Percentiles rank a stretch among this genome's conserved stretches.
Conservation (phyloP, 2,329 filamentous ascomycete species). For the Aspergillus latus region DNA sequence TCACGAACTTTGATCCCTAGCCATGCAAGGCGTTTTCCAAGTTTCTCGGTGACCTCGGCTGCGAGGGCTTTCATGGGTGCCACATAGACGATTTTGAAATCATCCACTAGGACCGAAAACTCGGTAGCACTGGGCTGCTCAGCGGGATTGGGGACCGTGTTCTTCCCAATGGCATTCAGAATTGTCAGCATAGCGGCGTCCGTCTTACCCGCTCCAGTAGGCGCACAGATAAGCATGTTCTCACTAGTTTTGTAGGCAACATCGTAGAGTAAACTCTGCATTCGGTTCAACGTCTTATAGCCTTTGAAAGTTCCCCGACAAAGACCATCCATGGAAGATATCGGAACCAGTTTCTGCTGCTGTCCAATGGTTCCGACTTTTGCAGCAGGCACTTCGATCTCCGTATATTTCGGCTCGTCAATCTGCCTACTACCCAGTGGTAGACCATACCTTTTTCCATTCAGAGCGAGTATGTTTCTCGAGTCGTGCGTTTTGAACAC, state of each 20-base stretch:
- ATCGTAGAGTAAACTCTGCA: slow-evolving; percentile 96
- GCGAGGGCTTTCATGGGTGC: slow-evolving; percentile 98
- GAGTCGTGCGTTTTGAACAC: slow-evolving; percentile 83
- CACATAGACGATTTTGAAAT: slow-evolving; percentile 98
- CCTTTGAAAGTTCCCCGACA: slow-evolving; percentile 91
- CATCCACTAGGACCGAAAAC: slow-evolving; percentile 77
- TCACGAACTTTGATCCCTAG: slow-evolving; percentile 88
- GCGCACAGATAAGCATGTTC: slow-evolving; percentile 98
- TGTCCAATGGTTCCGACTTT: slow-evolving; percentile 71
- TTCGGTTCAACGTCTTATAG: slow-evolving; percentile 90
- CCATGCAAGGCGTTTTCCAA: slow-evolving; percentile 90
- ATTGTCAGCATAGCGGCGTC: slow-evolving; percentile 97
- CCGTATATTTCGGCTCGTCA: slow-evolving; percentile 79
- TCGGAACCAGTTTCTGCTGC: slow-evolving; percentile 73
- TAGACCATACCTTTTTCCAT: slow-evolving; percentile 79
- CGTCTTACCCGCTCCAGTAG: slow-evolving; percentile 97
- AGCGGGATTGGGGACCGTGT: slow-evolving; percentile 74
- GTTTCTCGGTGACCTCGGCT: slow-evolving; percentile 92
- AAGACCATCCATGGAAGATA: slow-evolving; percentile 81
- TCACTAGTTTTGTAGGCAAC: slow-evolving; percentile 95
- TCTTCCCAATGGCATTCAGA: slow-evolving; percentile 83
- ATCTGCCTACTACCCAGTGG: slow-evolving; percentile 71
- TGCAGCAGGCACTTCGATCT: slow-evolving; percentile 81
- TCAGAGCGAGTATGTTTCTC: slow-evolving; percentile 78
- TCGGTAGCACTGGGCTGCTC: slow-evolving; percentile 72